Conservation (phyloP, 2,329 filamentous ascomycete species). For the Bimuria novae-zelandiae region DNA sequence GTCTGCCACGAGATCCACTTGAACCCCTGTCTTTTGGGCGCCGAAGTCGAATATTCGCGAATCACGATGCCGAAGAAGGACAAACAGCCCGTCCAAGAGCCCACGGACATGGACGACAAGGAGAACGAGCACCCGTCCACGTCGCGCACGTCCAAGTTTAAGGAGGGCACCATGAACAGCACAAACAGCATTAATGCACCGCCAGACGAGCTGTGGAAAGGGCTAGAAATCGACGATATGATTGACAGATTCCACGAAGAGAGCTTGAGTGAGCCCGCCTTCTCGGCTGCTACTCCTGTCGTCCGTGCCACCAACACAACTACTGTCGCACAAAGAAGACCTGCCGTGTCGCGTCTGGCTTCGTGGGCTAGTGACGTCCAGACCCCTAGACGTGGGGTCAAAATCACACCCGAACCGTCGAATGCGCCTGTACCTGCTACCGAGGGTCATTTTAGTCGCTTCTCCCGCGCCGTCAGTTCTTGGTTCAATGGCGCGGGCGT, state of each 20-base stretch:
- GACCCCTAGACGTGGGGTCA: background rate
- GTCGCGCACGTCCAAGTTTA: constrained; percentile 48
- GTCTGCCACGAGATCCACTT: background rate
- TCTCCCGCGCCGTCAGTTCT: constrained; percentile 32
- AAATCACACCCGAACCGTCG: constrained; percentile 8
- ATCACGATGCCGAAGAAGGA: constrained; percentile 3
- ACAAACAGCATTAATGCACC: constrained; percentile 35
- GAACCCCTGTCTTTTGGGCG: background rate
- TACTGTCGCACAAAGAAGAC: constrained; percentile 3
- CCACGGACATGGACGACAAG: background rate
- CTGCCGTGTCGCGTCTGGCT: constrained; percentile 3
- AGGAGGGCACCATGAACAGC: constrained; percentile 67
- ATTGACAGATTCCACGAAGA: constrained; percentile 73
- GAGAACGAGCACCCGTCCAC: constrained; percentile 8
- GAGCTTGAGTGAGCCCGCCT: constrained; percentile 16
- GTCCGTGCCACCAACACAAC: background rate
- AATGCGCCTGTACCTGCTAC: constrained; percentile 11
- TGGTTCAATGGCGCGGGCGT: constrained; percentile 22
- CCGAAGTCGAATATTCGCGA: background rate
- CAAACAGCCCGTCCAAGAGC: constrained; percentile 5
- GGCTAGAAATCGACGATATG: constrained; percentile 95
- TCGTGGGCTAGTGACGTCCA: background rate
- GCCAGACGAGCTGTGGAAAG: constrained; percentile 67
- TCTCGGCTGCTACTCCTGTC: background rate
- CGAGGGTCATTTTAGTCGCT: constrained; percentile 34